Conservation (phyloP, 2,329 filamentous ascomycete species). For the Cryoendolithus antarcticus region DNA sequence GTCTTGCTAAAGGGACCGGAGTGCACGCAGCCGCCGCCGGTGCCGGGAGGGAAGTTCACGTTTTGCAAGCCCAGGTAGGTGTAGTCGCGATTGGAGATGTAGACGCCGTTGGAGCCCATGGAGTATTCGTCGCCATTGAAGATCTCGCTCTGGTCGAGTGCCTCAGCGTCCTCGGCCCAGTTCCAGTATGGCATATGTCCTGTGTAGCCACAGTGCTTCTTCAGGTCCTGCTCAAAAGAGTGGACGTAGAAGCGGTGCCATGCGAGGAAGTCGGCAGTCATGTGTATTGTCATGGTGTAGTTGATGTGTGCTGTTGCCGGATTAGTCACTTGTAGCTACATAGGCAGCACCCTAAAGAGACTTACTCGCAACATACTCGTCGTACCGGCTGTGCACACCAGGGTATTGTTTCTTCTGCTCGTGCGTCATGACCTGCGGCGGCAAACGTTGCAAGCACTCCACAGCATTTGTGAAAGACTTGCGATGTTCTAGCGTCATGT, state of each 20-base stretch:
- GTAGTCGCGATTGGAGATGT: constrained; percentile 14
- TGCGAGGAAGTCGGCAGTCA: constrained; percentile 22
- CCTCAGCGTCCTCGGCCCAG: constrained; percentile 18
- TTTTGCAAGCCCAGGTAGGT: constrained; percentile 16
- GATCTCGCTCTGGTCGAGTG: constrained; percentile 31
- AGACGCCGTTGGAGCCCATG: constrained; percentile 21
- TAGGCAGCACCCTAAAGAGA: too few species aligned
- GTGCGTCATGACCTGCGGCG: constrained; percentile 17
- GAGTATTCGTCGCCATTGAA: constrained; percentile 43
- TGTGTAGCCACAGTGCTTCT: constrained; percentile 31
- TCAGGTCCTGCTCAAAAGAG: constrained; percentile 32
- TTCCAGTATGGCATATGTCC: constrained; percentile 24
- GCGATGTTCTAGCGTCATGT: constrained; percentile 13
- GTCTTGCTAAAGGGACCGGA: constrained; percentile 39
- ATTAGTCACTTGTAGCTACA: neutral
- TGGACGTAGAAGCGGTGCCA: constrained; percentile 34
- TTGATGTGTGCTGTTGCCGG: constrained; percentile 16
- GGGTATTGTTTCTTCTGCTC: constrained; percentile 15
- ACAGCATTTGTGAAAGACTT: constrained; percentile 22
- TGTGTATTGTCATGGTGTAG: constrained; percentile 21
- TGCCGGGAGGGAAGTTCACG: constrained; percentile 35
- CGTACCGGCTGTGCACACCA: constrained; percentile 19
- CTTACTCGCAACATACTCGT: constrained; percentile 20
- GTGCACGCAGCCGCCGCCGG: constrained; percentile 43
- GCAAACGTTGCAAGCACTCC: constrained; percentile 16